Conservation (phyloP, 805 yeast species). For the Candida ovalis region DNA sequence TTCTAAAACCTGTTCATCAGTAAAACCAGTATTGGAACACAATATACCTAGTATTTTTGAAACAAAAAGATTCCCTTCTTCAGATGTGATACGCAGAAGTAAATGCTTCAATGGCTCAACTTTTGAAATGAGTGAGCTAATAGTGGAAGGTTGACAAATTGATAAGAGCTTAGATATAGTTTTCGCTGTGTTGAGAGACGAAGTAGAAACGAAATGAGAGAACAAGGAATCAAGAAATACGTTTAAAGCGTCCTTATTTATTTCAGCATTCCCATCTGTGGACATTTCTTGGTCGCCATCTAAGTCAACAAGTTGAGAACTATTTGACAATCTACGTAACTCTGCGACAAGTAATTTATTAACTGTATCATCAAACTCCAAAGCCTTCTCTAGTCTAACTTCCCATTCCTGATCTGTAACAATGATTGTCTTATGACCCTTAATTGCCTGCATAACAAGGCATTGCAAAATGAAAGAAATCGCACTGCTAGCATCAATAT, state of each 20-base stretch:
- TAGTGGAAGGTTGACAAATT: constrained; percentile 19
- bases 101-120: constrained; percentile 12
- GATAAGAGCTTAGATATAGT: constrained; percentile 24
- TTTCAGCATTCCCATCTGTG: neutral
- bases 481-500: constrained; percentile 32
- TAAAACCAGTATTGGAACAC: constrained; percentile 34
- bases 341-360: constrained; percentile 25
- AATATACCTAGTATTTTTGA: constrained; percentile 29
- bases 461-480: constrained; percentile 53
- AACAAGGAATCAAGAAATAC: constrained; percentile 33
- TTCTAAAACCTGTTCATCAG: constrained; percentile 10
- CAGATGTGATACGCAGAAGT: constrained; percentile 20
- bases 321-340: constrained; percentile 6
- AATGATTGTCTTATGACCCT: constrained; percentile 50
- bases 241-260: constrained; percentile 12
- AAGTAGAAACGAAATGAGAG: constrained; percentile 13
- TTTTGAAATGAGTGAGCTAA: constrained; percentile 9
- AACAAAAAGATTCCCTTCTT: constrained; percentile 19
- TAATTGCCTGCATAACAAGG: constrained; percentile 61
- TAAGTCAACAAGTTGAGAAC: constrained; percentile 5
- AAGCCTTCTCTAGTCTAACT: constrained; percentile 61
- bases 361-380: constrained; percentile 57
- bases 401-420: constrained; percentile 74
- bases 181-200: constrained; percentile 9
- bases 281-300: constrained; percentile 16